Percentiles rank a stretch among this genome's conserved stretches.
phyloP scores from a whole-genome alignment of 2,329 filamentous ascomycete species.

The Ophiostoma montium region DNA sequence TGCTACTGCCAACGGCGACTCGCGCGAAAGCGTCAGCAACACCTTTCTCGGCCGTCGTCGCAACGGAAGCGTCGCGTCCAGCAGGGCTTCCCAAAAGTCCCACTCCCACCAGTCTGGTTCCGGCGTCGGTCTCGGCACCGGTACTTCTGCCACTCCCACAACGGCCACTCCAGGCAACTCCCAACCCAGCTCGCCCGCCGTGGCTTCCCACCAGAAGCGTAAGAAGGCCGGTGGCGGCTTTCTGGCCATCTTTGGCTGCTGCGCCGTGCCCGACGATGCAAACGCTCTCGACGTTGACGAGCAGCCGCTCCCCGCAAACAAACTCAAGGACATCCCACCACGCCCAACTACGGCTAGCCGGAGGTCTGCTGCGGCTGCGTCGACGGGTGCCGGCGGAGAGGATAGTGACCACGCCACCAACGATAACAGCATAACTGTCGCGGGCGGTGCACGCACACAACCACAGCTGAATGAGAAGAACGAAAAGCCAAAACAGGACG shows the following conservation, averaged over 20 bases:
- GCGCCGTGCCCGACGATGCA: slow-evolving; percentile 46
- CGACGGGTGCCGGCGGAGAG: not conserved
- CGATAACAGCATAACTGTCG: slow-evolving; percentile 28
- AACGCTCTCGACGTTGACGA: slow-evolving; percentile 38
- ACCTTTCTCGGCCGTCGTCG: slow-evolving; percentile 49
- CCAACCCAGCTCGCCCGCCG: slow-evolving; percentile 36
- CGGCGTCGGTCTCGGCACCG: not conserved
- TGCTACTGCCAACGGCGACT: slow-evolving; percentile 38
- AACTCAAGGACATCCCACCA: slow-evolving; percentile 41
- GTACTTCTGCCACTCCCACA: slow-evolving; percentile 29
- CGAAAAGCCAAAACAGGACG: slow-evolving; percentile 16
- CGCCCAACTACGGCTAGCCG: slow-evolving; percentile 41
- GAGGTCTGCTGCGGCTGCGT: slow-evolving; percentile 30
- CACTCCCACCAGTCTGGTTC: not conserved
- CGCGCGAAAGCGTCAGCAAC: slow-evolving; percentile 47
- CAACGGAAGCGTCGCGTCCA: slow-evolving; percentile 43
- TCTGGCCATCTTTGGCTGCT: slow-evolving; percentile 51
- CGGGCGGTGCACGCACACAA: slow-evolving; percentile 19
- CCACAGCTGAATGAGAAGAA: slow-evolving; percentile 37
- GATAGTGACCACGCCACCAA: slow-evolving; percentile 18
- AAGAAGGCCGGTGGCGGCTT: slow-evolving; percentile 38
- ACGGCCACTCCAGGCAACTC: slow-evolving; percentile 34
- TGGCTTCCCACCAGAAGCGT: slow-evolving; percentile 29
- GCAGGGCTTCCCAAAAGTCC: not conserved
- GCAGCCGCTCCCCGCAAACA: slow-evolving; percentile 38